Conservation (phyloP, 345 rosid genomes). For the Rhodomyrtus tomentosa region DNA sequence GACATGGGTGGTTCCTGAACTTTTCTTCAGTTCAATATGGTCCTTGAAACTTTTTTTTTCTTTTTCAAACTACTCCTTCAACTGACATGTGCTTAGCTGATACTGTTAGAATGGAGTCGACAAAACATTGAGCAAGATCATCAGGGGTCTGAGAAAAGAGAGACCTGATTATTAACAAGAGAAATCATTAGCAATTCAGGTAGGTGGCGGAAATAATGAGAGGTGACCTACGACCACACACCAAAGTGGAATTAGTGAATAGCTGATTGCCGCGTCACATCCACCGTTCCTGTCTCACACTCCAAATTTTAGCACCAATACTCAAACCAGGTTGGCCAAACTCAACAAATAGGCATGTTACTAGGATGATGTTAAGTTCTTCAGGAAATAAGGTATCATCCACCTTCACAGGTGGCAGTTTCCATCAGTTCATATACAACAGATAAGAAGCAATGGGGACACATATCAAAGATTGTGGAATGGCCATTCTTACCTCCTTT, state of each 20-base stretch:
- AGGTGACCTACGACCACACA: not conserved
- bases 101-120: not conserved
- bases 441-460: not conserved
- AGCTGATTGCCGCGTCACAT: not conserved
- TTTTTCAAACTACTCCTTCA: not conserved
- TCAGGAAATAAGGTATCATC: not conserved
- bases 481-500: conserved; percentile 35
- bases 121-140: not conserved
- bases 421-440: not conserved
- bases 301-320: not conserved
- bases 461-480: not conserved
- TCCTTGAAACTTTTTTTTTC: not conserved
- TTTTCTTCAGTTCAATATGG: not conserved
- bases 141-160: not conserved
- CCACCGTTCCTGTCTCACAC: not conserved
- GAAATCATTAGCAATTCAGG: not conserved
- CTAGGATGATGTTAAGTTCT: not conserved
- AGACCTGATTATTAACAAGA: not conserved
- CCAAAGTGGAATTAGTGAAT: not conserved
- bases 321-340: not conserved
- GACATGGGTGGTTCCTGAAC: not conserved
- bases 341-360: not conserved
- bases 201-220: not conserved
- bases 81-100: no score
- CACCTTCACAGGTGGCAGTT: not conserved